Conservation (phyloP, 176 grass and related monocot species). For the Cenchrus purpureus region DNA sequence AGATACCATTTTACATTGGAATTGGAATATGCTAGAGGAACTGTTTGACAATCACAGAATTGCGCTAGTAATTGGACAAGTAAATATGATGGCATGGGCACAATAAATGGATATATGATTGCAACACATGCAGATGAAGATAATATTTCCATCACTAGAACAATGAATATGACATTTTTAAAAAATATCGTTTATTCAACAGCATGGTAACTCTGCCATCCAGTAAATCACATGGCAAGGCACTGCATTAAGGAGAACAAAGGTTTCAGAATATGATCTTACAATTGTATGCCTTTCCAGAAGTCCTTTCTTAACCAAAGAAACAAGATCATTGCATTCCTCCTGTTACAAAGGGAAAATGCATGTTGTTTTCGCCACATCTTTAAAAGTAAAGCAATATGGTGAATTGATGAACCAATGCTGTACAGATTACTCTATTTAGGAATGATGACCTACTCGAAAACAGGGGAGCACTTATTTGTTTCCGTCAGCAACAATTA, state of each 20-base stretch:
- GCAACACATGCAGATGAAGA: slow-evolving; percentile 6
- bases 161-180: background rate
- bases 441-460: slow-evolving; percentile 23
- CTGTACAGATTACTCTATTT: background rate
- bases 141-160: background rate
- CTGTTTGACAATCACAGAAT: background rate
- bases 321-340: slow-evolving; percentile 68
- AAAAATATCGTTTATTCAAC: background rate
- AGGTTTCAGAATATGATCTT: slow-evolving; percentile 41
- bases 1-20: background rate
- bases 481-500: background rate
- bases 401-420: slow-evolving; percentile 7
- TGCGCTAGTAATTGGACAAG: slow-evolving; percentile 4
- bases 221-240: background rate
- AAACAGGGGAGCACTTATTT: background rate
- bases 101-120: slow-evolving; percentile 1
- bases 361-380: slow-evolving; percentile 16
- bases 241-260: slow-evolving; percentile 7
- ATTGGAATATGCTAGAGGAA: slow-evolving; percentile 19
- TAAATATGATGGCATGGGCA: slow-evolving; percentile 6
- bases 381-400: background rate
- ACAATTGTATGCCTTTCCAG: slow-evolving; percentile 81
- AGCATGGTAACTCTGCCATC: background rate
- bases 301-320: slow-evolving; percentile 62
- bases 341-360: slow-evolving; percentile 61